Base-by-base conservation (phyloP, 2,329 filamentous ascomycete genomes). In the Ophiostoma angusticollis region DNA sequence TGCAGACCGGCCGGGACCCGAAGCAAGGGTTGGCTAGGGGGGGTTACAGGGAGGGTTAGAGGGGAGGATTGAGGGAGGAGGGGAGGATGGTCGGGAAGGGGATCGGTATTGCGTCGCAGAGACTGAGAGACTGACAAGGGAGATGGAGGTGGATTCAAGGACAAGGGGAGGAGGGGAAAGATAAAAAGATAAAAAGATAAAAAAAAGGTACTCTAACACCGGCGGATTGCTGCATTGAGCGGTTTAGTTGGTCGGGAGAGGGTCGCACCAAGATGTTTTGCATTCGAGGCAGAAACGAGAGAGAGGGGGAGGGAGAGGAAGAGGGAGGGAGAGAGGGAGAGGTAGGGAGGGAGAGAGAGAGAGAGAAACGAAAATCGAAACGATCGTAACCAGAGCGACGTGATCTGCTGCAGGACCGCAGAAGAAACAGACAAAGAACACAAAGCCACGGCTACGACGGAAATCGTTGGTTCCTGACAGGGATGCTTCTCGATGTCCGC, bases 391-490 rank as follows among this genome's bases (percentile, higher is more conserved):
- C 4, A 8, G 4, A n/a, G n/a, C n/a, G n/a, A n/a, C n/a, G n/a
- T n/a, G n/a, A n/a, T n/a, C n/a, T n/a, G n/a, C n/a, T n/a, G n/a
- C 13, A 30, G n/a, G n/a, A 18, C 17, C 16, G 16, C 14, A 16
- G 7, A 23, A 23, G 16, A 12, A 31, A 28, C 19, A 28, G n/a
- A 28, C 13, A 32, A 25, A 29, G 13, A 8, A 28, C n/a, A 28
- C 25, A 28, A 9, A 28, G n/a, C 11, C 29, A 37, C 38, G 38
- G 31, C 32, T 40, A 40, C 19, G 13, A 14, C 18, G 38, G 19
- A 40, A 29, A 24, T 33, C 23, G 34, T 36, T 36, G 33, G 27
- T 31, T 36, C 33, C 31, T 37, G 39, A 33, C 31, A 18, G 21
- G 25, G 23, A 17, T 37, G 16, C 21, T 11, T 21, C 9, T 31